phyloP scores from a whole-genome alignment of 164 flowering plant species.

The Sedum album region DNA sequence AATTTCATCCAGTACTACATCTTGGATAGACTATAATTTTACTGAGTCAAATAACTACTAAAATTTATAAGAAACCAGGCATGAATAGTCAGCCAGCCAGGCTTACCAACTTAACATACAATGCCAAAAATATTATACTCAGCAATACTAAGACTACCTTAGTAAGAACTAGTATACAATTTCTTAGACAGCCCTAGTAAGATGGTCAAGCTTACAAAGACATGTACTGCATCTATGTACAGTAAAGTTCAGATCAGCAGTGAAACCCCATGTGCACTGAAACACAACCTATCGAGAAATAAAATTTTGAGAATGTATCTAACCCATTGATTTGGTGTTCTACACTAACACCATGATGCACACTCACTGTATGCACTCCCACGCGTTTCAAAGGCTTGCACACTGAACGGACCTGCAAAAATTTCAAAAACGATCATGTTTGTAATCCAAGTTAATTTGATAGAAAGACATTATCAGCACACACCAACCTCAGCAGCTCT shows the following conservation, averaged over 20 bases:
- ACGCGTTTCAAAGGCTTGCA: constrained; percentile 77
- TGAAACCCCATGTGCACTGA: too few relatives aligned
- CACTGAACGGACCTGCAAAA: constrained; percentile 50
- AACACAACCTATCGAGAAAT: neutral
- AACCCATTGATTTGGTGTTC: constrained; percentile 85
- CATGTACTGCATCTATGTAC: neutral
- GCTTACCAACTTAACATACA: neutral
- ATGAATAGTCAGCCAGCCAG: neutral
- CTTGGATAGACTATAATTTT: too few relatives aligned
- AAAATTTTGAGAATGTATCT: constrained; percentile 7
- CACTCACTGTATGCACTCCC: constrained; percentile 81
- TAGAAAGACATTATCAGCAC: neutral
- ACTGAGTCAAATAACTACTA: too few relatives aligned
- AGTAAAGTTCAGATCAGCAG: neutral
- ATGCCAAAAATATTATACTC: neutral
- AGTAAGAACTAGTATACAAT: too few relatives aligned
- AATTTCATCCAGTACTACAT: neutral
- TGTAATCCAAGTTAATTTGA: neutral
- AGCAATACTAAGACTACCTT: neutral
- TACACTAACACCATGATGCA: constrained; percentile 76
- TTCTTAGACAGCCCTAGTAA: neutral
- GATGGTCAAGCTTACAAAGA: neutral
- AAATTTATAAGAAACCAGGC: too few relatives aligned
- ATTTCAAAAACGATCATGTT: neutral
- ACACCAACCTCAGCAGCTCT: constrained; percentile 57